Conservation (phyloP, 2,329 filamentous ascomycete genomes). For the Hypoxylon sp. region DNA sequence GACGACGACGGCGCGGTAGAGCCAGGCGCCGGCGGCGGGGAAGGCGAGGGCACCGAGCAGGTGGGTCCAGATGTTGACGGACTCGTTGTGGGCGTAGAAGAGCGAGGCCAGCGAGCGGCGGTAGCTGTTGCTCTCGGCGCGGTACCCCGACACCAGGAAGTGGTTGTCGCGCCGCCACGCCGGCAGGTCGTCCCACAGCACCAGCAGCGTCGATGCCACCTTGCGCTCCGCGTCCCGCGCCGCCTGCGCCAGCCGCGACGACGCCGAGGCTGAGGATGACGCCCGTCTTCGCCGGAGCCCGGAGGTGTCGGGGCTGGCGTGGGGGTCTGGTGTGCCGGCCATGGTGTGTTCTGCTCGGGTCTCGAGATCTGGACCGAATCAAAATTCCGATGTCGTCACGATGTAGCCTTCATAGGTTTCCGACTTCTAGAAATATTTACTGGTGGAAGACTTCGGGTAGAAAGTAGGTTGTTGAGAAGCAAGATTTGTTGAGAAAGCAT, state of each 20-base stretch:
- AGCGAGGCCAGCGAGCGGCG: conserved; percentile 55
- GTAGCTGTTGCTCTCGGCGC: conserved; percentile 59
- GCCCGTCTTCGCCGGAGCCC: conserved; percentile 44
- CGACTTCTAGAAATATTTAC: neutral
- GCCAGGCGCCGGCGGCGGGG: conserved; percentile 56
- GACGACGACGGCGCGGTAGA: conserved; percentile 64
- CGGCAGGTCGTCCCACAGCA: conserved; percentile 67
- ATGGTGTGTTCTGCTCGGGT: no score
- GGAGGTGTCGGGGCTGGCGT: conserved; percentile 4
- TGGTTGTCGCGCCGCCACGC: conserved; percentile 67
- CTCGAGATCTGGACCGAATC: neutral
- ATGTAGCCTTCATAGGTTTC: neutral
- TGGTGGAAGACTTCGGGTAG: neutral
- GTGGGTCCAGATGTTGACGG: conserved; percentile 70
- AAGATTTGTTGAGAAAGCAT: conserved; percentile 29
- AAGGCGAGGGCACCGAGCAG: conserved; percentile 71
- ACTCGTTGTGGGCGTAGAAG: conserved; percentile 66
- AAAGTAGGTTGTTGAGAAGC: conserved; percentile 3
- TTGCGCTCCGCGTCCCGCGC: conserved; percentile 50
- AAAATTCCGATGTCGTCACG: neutral
- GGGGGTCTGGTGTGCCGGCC: conserved; percentile 8
- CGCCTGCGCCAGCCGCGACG: conserved; percentile 36
- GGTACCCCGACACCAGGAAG: conserved; percentile 64
- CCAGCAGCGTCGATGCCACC: conserved; percentile 52
- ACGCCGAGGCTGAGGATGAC: conserved; percentile 43